Percentiles rank a stretch among this genome's conserved stretches.
These are phyloP conservation scores for Mycena amicta DNA, from an alignment of 768 basidiomycete species.

Conservation along the genomic window DNA sequence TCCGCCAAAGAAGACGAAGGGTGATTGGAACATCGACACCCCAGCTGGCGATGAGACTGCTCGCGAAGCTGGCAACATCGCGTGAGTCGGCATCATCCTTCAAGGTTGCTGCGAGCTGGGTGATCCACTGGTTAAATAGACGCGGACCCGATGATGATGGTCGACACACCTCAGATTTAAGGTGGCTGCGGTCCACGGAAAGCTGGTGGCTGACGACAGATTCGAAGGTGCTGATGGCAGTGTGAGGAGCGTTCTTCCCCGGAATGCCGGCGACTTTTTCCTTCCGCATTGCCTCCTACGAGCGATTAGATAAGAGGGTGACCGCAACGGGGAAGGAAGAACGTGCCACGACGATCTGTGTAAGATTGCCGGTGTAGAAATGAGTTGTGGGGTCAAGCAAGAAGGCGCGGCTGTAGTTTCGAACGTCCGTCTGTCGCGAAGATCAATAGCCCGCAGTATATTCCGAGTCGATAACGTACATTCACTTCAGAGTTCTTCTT, in stretches of 20 bases:
- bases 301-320: neutral
- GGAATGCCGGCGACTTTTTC: neutral
- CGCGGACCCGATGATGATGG: too few relatives aligned
- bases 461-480: neutral
- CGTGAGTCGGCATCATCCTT: neutral
- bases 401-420: neutral
- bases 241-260: neutral
- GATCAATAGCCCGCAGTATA: neutral
- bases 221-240: neutral
- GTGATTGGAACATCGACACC: neutral
- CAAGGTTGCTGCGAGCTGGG: neutral
- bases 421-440: neutral
- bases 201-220: neutral
- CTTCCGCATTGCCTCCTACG: neutral
- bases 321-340: neutral
- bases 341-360: neutral
- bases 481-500: neutral
- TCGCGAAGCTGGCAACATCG: neutral
- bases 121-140: too few relatives aligned
- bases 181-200: neutral
- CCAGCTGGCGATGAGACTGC: neutral
- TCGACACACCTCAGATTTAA: neutral
- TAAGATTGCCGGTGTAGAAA: neutral
- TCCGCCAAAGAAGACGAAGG: neutral
- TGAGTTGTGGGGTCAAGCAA: neutral